Evolutionary conservation across 2,329 filamentous ascomycete species (phyloP), one percentile per base, ranked within the genome.

Genomic region (Coniochaeta sp.): DNA sequence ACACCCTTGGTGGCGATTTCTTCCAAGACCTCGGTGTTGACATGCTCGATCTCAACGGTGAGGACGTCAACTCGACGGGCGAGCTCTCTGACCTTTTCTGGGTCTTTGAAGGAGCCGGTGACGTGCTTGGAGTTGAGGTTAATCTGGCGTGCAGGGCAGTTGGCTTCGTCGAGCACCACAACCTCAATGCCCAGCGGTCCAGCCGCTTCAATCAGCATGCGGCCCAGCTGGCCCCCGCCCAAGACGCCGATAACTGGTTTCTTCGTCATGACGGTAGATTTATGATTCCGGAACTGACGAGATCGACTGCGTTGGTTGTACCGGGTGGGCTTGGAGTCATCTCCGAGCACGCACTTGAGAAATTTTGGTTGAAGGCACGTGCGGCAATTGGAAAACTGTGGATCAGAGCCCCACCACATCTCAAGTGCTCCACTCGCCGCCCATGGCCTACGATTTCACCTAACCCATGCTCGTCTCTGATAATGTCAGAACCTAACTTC

Each of bases 41-140:
- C 89, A 75, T 97, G 93, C 79, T 98, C 93, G 64, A 96, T 97
- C 75, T 98, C 93, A 16, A 96, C 90, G 0, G 92, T 97, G 62
- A 97, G 79, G 17, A 96, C 85, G 71, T 96, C 90, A 67, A 87
- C 91, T 36, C 80, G 76, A 42, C 82, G 76, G 2, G 93, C 92
- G n/a, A 98, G 80, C 72, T 91, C 81, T 50, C 87, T 85, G 65
- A 98, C 92, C 65, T 90, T 88, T 36, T 84, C 83, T 0, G 88
- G 79, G 66, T 96, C 89, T 71, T 91, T 93, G 81, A 96, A 97
- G 0, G 92, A 96, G 61, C 93, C 93, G 19, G 86, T 83, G 61
- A 96, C 84, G 71, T 97, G 91, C 64, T 81, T 79, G 65, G 81
- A 76, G 72, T 89, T 89, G 65, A 85, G 83, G 74, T 89, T 92